Conservation (phyloP, 176 grass and related monocot genomes). For the Alopecurus myosuroides region DNA sequence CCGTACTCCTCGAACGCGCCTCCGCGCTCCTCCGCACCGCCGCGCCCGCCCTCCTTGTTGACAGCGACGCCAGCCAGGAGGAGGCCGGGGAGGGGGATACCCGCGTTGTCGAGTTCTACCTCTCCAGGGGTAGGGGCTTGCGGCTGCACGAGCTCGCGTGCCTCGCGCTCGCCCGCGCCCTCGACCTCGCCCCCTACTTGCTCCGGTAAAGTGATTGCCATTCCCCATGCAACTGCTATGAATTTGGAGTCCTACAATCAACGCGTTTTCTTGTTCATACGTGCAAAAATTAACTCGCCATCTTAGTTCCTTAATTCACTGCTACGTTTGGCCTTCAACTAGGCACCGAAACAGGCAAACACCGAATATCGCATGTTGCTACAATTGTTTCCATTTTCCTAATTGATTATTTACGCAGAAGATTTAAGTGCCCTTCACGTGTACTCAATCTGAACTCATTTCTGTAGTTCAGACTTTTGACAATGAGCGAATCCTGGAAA, state of each 20-base stretch:
- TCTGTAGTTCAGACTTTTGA: not conserved
- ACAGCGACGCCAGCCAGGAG: conserved; percentile 23
- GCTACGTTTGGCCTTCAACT: not conserved
- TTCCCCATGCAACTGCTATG: not conserved
- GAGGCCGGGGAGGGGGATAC: conserved; percentile 53
- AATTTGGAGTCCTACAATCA: not conserved
- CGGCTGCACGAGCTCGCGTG: conserved; percentile 82
- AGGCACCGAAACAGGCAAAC: not conserved
- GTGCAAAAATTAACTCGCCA: not conserved
- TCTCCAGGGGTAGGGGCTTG: conserved; percentile 56
- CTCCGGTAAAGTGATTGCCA: conserved; percentile 34
- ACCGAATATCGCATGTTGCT: not conserved
- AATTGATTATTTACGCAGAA: not conserved
- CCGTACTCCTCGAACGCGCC: conserved; percentile 34
- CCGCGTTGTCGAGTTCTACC: conserved; percentile 76
- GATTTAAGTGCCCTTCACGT: not conserved
- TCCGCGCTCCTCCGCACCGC: conserved; percentile 48
- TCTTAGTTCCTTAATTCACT: not conserved
- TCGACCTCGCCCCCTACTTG: conserved; percentile 79
- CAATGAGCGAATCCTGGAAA: not conserved
- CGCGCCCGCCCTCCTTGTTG: conserved; percentile 29
- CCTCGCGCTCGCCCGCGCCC: conserved; percentile 54
- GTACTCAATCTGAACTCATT: not conserved
- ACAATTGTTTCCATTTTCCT: not conserved
- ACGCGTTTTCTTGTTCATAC: not conserved